Percentiles rank a stretch among this genome's conserved stretches.
Evolutionary conservation across 495 filamentous ascomycete species (phyloP).

Genomic region (Pyrenula massariospora): DNA sequence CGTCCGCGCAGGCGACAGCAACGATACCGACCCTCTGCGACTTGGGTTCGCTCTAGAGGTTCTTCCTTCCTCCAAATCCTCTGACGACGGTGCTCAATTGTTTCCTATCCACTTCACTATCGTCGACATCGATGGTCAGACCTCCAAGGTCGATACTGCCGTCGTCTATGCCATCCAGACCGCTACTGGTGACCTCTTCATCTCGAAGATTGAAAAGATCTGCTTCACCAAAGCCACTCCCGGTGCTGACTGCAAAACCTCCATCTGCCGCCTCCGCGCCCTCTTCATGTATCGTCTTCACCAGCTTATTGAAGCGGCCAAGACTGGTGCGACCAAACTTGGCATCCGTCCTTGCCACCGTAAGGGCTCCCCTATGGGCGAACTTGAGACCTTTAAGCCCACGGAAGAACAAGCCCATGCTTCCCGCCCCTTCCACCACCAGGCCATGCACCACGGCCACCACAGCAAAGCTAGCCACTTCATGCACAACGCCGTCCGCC

Average conservation of each 20-base stretch:
- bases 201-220: constrained; percentile 26
- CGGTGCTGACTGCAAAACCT: constrained; percentile 29
- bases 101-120: constrained; percentile 32
- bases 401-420: constrained; percentile 7
- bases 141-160: constrained; percentile 36
- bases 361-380: constrained; percentile 7
- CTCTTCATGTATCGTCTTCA: constrained; percentile 28
- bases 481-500: constrained; percentile 33
- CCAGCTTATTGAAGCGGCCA: constrained; percentile 23
- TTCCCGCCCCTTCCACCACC: constrained; percentile 10
- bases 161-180: constrained; percentile 29
- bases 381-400: constrained; percentile 8
- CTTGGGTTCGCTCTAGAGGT: constrained; percentile 33
- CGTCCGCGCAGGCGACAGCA: constrained; percentile 20
- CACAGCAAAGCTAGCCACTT: constrained; percentile 29
- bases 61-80: constrained; percentile 18
- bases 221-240: constrained; percentile 12
- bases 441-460: constrained; percentile 13
- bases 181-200: constrained; percentile 21
- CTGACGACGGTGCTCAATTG: constrained; percentile 20
- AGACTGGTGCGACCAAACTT: constrained; percentile 23
- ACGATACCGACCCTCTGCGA: constrained; percentile 21
- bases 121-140: constrained; percentile 35
- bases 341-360: constrained; percentile 15
- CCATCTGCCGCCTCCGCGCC: constrained; percentile 24